Evolutionary conservation across 2,329 filamentous ascomycete genomes (phyloP), one percentile per base, ranked within the genome.

Genomic region (Dothidotthia symphoricarpi): DNA sequence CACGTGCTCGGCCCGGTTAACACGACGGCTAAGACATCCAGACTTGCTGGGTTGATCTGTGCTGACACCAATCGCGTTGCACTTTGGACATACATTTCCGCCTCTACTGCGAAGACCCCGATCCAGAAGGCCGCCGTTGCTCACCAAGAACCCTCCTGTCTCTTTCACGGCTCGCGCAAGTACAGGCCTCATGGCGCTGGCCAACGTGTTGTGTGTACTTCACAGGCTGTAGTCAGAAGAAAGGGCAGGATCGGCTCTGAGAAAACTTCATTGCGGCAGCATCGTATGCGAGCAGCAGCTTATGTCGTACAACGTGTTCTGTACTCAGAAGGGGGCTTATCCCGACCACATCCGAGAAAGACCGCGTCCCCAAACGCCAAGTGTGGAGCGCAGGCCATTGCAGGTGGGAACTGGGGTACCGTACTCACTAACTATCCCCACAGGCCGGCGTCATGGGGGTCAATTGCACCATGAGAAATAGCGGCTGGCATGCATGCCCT

Each of bases 391-490:
- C 57, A 58, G 51, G 57, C 47, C 45, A 53, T 57, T 59, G 60
- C 53, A 59, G 60, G 57, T 61, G 59, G 62, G 59, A 56, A 57
- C 59, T 63, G 62, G 62, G 62, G 61, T 63, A 61, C 38, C 44
- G 61, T 63, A 61, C 38, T 45, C 49, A 52, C 56, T 58, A 64
- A 51, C 26, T 39, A 59, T 57, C 57, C 58, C 59, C 54, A 53
- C 57, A 55, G 59, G 51, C 45, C 54, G 55, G 57, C 58, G 56
- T 62, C 55, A 59, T 64, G 57, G 62, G 59, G 52, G 51, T 62
- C 59, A 55, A 59, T 45, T 50, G 51, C 42, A 58, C 48, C 47
- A 54, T 41, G 46, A 49, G 56, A 49, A 57, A 59, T 59, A 48
- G 53, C 51, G 51, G 57, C 49, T 53, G 49, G 47, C 51, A 36